Base-by-base conservation (phyloP, 2,329 filamentous ascomycete species). In the Botrytis paeoniae region DNA sequence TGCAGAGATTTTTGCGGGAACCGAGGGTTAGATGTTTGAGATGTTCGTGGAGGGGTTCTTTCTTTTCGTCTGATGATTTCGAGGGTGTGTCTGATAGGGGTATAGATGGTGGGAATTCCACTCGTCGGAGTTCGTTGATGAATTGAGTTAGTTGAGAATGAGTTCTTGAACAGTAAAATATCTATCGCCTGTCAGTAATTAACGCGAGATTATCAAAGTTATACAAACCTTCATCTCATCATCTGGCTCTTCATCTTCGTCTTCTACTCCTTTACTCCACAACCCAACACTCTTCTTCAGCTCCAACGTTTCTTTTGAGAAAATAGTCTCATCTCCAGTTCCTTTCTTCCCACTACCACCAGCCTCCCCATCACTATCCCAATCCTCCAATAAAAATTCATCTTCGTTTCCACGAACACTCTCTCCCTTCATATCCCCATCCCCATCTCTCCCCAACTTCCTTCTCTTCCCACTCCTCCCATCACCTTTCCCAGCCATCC, bases 101-200 rank as follows among this genome's bases (percentile, higher is more conserved):
- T 35, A 91, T 82, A 16, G 87, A 87, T 8, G 89, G 85, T n/a
- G 91, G 89, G 59, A 92, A 83, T 22, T 85, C 85, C 32, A 92
- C 88, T 62, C 89, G 86, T 5, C 86, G 85, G 25, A 93, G 82
- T 80, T 93, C 91, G 72, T 87, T 87, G 12, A 90, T 87, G 78
- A 93, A 92, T 79, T 93, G 91, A 1, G 88, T 88, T 12, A 93
- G 82, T 78, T 93, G 91, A 6, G 91, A 93, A 80, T 93, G 91
- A 5, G 91, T 93, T 75, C 91, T 85, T 1, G 91, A 93, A 80
- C 90, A 93, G 81, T 90, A 93, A 78, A 91, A 92, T 39, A 93
- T 88, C 80, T 83, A 4, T 57, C 18, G 6, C 1, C 9, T 59
- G 57, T 78, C 32, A 80, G 73, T 45, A 25, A n/a, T 14, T 4